Conservation (phyloP, 1,284 basidiomycete species). For the Ceraceosorus bombacis region DNA sequence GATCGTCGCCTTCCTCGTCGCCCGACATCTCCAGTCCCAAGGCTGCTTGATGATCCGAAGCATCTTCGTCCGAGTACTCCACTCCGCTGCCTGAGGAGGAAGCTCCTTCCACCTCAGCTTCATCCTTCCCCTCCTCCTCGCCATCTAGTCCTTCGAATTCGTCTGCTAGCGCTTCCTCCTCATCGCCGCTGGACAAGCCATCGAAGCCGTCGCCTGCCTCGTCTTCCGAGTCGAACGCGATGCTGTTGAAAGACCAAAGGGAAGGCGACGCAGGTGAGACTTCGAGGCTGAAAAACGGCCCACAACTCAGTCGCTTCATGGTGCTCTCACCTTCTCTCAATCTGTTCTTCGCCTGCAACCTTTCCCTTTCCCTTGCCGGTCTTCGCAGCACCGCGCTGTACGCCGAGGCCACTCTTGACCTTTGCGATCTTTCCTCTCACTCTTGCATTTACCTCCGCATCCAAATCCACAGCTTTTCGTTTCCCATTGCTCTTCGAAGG, state of each 20-base stretch:
- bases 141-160: constrained; percentile 51
- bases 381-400: background rate
- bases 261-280: background rate
- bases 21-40: constrained; percentile 1
- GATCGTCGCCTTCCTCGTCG: constrained; percentile 14
- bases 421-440: background rate
- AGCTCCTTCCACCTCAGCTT: constrained; percentile 2
- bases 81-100: constrained; percentile 1
- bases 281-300: background rate
- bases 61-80: constrained; percentile 3
- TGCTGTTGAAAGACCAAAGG: background rate
- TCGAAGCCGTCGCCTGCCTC: constrained; percentile 51
- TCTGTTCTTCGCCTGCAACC: constrained; percentile 8
- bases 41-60: background rate
- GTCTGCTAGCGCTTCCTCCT: constrained; percentile 43
- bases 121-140: constrained; percentile 12
- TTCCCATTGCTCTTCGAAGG: constrained; percentile 41
- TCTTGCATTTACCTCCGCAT: background rate
- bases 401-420: constrained; percentile 29
- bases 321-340: background rate
- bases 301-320: background rate
- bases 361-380: constrained; percentile 9
- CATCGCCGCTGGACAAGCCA: constrained; percentile 49
- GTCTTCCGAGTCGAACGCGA: constrained; percentile 28
- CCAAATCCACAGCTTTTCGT: constrained; percentile 45